Evolutionary conservation across 768 basidiomycete genomes (phyloP), one percentile per base, ranked within the genome.

Genomic region (Crepidotus variabilis): DNA sequence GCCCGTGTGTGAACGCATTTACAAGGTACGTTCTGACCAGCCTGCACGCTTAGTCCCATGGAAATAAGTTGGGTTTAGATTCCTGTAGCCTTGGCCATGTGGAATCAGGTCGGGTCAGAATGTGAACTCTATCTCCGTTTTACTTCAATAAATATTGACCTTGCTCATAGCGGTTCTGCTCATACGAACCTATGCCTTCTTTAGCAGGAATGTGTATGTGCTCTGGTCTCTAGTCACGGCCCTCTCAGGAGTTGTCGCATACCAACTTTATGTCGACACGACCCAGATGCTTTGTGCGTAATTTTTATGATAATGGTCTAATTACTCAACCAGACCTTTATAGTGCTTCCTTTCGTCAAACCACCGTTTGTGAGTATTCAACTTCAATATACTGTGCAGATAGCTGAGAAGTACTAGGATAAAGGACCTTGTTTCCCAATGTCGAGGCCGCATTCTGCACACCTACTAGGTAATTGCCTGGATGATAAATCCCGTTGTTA

Each of bases 31-130:
- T 60, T 49, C 21, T 39, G 22, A 23, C 33, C 45, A 35, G 36
- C 47, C 45, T 35, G n/a, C 46, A 56, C 22, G 50, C 55, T 50
- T 34, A 49, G 39, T 23, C 10, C 18, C 18, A 51, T 57, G 55
- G 45, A 59, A 50, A 49, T 56, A 49, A 47, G 33, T 28, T 43
- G 23, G 55, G 20, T 54, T 49, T 60, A 91, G 89, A 83, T 90
- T 52, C 90, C 90, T 5, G 90, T 91, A 55, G 85, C 85, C 6
- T 78, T 92, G 50, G 88, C 88, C 16, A 87, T 90, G 84, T 91
- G 88, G 88, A 92, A 92, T 63, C 90, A 91, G 80, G 88, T 90
- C 54, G 85, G 87, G 47, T 88, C 88, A 48, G 87, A 91, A 74
- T 85, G 87, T 86, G 59, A 58, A 78, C 72, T 33, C 57, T 57